Base-by-base conservation (phyloP, 345 rosid genomes). In the Psidium friedrichsthalianum region DNA sequence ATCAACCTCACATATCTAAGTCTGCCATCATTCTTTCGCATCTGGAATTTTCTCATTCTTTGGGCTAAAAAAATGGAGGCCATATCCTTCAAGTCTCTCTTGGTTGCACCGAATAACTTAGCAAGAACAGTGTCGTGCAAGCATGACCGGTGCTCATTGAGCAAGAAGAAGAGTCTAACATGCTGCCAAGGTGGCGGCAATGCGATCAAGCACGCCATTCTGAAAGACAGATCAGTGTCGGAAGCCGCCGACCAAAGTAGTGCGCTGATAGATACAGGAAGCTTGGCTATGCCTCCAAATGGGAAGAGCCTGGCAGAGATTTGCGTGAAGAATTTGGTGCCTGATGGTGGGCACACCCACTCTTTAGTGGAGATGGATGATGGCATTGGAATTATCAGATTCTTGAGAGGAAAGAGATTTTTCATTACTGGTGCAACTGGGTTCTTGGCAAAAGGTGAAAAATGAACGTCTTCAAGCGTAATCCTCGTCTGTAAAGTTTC, bases 171-270 rank as follows among this genome's bases (percentile, higher is more conserved):
- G 47, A 69, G 47, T 36, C 24, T 69, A 36, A 69, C 14, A 5
- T 86, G 87, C 90, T 95, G 98, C 87, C 94, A 92, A 86, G 93
- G 90, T 22, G 91, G 94, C 25, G 90, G 92, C 55, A 91, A 89
- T 83, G 89, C 86, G 20, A 84, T 82, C 51, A 87, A n/a, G 86
- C 86, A 88, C 84, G 88, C 89, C 52, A 81, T 36, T 69, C 80
- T 36, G 47, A 36, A 69, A 2, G 80, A 1, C 25, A 69, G 25
- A 36, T 36, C 25, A 36, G 36, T 86, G 42, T 88, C 88, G 82
- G 87, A 89, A 56, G 90, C 86, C 47, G 82, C 87, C 69, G 92
- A 94, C 85, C 91, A 89, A 64, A 82, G 87, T 29, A 36, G 94
- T 2, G 86, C 90, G 36, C 84, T 91, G 61, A 86, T 90, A 91